Base-by-base conservation (phyloP, 805 yeast species). In the Osmozyma mogii region DNA sequence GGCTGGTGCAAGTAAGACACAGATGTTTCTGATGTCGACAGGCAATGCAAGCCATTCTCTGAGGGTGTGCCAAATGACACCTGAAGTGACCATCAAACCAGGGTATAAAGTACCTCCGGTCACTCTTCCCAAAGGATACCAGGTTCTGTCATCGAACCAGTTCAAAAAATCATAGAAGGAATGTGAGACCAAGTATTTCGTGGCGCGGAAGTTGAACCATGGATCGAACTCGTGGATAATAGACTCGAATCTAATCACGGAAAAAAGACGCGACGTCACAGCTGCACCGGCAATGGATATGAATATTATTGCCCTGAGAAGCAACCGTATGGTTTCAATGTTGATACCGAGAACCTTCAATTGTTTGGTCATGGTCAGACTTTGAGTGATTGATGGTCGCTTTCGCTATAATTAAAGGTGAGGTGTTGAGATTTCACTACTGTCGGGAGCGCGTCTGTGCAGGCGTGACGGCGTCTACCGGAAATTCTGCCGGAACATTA, bases 81-180 rank as follows among this genome's bases (percentile, higher is more conserved):
- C 94, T n/a, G 94, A 78, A 4, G 98, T 85, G 15, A 94, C 95
- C 99, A 92, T 92, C 43, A 94, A 65, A 6, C 99, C 99, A 3
- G 99, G 99, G 51, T 94, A 92, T 38, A 92, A 60, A 1, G 98
- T 94, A 35, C 99, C 98, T 45, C 99, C 99, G 9, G 98, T 92
- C 50, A 92, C 98, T 62, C 99, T 75, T 13, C 99, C 99, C 43
- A 92, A 68, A 12, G 99, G 99, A 56, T 92, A 92, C 99, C 99
- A 92, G 12, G 98, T 89, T 52, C 95, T 75, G 55, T 89, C 96
- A 55, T 92, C 98, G 49, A 92, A 92, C 98, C 98, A 92, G 56
- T 92, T 92, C 49, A 94, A 69, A 50, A 92, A 94, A 43, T 87
- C 88, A 65, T 87, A 81, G 56, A 75, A 89, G 5, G 92, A 79